Evolutionary conservation across 2,329 filamentous ascomycete genomes (phyloP), one percentile per base, ranked within the genome.

Genomic region (Colletotrichum lentis): DNA sequence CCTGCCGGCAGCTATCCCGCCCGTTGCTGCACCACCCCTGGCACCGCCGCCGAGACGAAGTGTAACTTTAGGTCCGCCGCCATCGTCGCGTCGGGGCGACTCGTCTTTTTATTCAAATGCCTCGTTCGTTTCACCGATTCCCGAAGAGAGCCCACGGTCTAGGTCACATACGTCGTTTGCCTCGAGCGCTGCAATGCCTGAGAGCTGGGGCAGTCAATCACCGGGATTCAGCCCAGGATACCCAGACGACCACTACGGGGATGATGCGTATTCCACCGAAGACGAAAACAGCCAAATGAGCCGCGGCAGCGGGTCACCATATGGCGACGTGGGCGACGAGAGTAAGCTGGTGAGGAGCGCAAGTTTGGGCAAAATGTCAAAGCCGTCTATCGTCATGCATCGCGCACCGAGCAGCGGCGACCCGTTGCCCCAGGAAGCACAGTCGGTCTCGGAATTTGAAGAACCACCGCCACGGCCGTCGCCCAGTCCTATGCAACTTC

Each of bases 111-210:
- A 91, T 73, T 91, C 90, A 3, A 86, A 84, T 71, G 79, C 83
- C 14, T 91, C 90, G 0, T 90, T 85, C 68, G 90, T 94, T 31
- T 91, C 91, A 0, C 91, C 91, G 0, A 94, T 94, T 61, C 90
- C 89, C 0, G 91, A 94, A 76, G 91, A 94, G 74, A 86, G 84
- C 70, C 83, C 86, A 0, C 81, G 84, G 27, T 80, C 84, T 3
- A 80, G 83, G 62, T 88, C 88, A 0, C 85, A 88, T 74, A 83
- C 83, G 35, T 93, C 91, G 0, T 90, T 87, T 73, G 91, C 88
- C 24, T 93, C 91, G 3, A 93, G 90, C 72, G 86, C 88, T 43
- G 90, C 87, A 0, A 91, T 93, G 76, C 91, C 91, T 1, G 86
- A 88, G 22, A 88, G 83, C 72, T 93, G 90, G 86, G 86, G 83